These are phyloP conservation scores for Fusarium paranaense DNA, from an alignment of 2,329 filamentous ascomycete species.

Conservation along the genomic window DNA sequence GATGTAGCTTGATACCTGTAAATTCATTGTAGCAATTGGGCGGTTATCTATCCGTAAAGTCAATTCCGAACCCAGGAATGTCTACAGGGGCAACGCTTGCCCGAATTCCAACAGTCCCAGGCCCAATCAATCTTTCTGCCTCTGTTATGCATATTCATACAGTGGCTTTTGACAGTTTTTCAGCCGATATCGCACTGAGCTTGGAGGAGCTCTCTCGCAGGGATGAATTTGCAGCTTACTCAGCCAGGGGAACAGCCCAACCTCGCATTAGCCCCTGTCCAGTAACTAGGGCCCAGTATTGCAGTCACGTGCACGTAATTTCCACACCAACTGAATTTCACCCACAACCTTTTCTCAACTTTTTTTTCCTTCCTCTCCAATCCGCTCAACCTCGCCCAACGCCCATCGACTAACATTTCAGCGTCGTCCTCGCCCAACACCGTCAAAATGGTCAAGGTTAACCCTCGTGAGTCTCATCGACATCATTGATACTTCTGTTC, in stretches of 20 bases:
- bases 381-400: constrained; percentile 46
- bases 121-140: not conserved
- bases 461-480: constrained; percentile 60
- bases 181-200: not conserved
- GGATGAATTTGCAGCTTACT: not conserved
- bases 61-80: not conserved
- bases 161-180: not conserved
- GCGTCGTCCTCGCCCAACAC: constrained; percentile 44
- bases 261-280: not conserved
- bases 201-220: not conserved
- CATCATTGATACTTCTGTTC: not conserved
- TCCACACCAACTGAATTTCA: constrained; percentile 45
- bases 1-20: not conserved
- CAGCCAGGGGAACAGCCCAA: not conserved
- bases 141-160: not conserved
- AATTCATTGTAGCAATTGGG: not conserved
- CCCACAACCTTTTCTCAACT: constrained; percentile 38
- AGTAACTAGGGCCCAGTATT: constrained; percentile 10
- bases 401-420: constrained; percentile 45
- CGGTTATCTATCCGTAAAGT: not conserved
- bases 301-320: constrained; percentile 48
- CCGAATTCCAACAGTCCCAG: not conserved
- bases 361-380: constrained; percentile 27
- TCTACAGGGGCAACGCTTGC: not conserved
- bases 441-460: constrained; percentile 78